A percentile compares a stretch with the other conserved stretches of the same genome.
phyloP scores from a whole-genome alignment of 1,284 basidiomycete genomes.

The Ganoderma lingzhi region DNA sequence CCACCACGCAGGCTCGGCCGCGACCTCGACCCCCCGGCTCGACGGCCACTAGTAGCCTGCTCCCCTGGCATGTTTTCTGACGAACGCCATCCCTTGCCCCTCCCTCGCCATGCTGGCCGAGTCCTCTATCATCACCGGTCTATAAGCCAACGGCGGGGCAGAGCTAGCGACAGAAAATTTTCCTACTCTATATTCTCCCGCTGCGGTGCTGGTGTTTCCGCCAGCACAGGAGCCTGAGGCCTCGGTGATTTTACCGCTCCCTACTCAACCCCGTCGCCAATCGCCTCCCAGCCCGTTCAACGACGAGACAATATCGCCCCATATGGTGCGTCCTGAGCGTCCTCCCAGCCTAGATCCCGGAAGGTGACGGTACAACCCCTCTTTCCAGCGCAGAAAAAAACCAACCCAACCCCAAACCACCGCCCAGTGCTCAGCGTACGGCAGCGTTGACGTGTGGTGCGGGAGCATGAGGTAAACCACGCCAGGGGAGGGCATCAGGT shows the following conservation, averaged over 20 bases:
- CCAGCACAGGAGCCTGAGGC: neutral
- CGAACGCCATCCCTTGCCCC: neutral
- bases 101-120: neutral
- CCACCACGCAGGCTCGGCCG: neutral
- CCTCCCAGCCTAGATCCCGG: neutral
- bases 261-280: neutral
- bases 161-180: neutral
- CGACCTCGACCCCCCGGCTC: neutral
- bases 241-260: neutral
- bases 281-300: neutral
- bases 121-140: neutral
- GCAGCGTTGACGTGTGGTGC: neutral
- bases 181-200: neutral
- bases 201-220: neutral
- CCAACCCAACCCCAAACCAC: neutral
- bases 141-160: neutral
- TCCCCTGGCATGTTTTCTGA: neutral
- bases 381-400: neutral
- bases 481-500: neutral
- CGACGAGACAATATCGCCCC: neutral
- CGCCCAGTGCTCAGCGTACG: neutral
- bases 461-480: conserved; percentile 1
- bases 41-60: neutral
- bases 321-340: neutral
- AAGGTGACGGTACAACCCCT: neutral